Evolutionary conservation across 129 eudicot genomes (phyloP), one percentile per base, ranked within the genome.

Genomic region (Silybum marianum): DNA sequence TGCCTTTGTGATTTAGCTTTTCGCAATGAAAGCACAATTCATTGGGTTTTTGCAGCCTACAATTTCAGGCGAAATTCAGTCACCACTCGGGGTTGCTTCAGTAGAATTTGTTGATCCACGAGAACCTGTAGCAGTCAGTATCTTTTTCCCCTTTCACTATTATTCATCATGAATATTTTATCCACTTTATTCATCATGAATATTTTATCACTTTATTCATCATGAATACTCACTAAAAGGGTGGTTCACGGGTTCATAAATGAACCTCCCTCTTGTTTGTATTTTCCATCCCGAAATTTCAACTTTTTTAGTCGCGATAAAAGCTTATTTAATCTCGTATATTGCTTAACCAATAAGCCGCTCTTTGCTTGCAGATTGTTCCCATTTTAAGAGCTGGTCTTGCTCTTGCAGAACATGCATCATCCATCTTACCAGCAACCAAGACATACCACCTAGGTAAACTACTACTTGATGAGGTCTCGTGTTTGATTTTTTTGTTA

Each of bases 341-440:
- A 51, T 42, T 44, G 7, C 21, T 25, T 11, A 80, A 26, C 63
- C 63, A 67, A 48, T n/a, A 68, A 32, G 46, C 26, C 62, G 21
- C 24, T 30, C 34, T 38, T 38, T 38, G 42, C 10, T 81, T 82
- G 78, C 91, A 96, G 98, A 86, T 96, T 76, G 85, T 96, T 86
- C 99, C 99, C 18, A 91, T 96, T 23, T 79, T 96, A 77, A 93
- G 99, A 88, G 99, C 99, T 78, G 99, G 99, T 75, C 98, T 96
- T 87, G 99, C 93, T 82, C 97, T 96, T 66, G 98, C 99, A 39
- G 99, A 96, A 83, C 90, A 91, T 91, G 99, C 95, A 42, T 74
- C 97, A 46, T 82, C 93, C 60, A 34, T 91, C 85, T 88, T 95
- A 88, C 99, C 99, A 30, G 95, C 98, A 71, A 91, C 97, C 71